Evolutionary conservation across 1,284 basidiomycete species (phyloP), one percentile per base, ranked within the genome.

Genomic region (Cystobasidium pallidum): DNA sequence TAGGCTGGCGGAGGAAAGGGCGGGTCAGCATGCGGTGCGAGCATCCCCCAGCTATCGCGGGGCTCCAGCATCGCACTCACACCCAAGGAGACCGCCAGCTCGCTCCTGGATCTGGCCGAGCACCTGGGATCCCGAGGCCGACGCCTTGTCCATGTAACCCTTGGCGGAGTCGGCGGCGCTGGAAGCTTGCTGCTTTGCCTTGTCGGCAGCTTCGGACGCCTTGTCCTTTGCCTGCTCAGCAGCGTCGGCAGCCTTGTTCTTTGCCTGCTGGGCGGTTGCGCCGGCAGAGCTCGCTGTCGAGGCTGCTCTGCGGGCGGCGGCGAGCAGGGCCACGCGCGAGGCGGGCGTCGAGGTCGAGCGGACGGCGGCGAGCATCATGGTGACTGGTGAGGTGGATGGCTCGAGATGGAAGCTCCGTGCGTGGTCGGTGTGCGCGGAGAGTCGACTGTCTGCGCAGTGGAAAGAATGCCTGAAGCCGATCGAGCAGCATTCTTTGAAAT

Each of bases 61-160:
- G 3, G 15, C 26, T 6, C 4, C 21, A 10, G 21, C 3, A 36
- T 8, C 13, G 32, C 24, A 86, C 87, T 76, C 78, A 91, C 89
- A 84, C 73, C 89, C 89, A 34, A 91, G 84, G 76, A 88, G 75
- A 45, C 84, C 83, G 1, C 85, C 87, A 66, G 85, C 82, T 72
- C 82, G 86, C 79, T 88, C 85, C 43, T 88, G 88, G 28, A 86
- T 80, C 55, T 87, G 87, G 4, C 86, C 87, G 28, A 87, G 80
- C 41, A 84, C 78, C 80, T 85, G 86, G 77, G 86, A 86, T 1
- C 85, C 84, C 62, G 80, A 80, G 75, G 65, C 66, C 28, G 47
- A 21, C 0, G 70, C 73, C 54, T 66, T 24, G 41, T 65, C 28
- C 19, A 66, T 34, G 70, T 72, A 66, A 51, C 85, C 85, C 75